These are phyloP conservation scores for Wickerhamia fluorescens DNA, from an alignment of 805 yeast genomes.

Conservation along the genomic window DNA sequence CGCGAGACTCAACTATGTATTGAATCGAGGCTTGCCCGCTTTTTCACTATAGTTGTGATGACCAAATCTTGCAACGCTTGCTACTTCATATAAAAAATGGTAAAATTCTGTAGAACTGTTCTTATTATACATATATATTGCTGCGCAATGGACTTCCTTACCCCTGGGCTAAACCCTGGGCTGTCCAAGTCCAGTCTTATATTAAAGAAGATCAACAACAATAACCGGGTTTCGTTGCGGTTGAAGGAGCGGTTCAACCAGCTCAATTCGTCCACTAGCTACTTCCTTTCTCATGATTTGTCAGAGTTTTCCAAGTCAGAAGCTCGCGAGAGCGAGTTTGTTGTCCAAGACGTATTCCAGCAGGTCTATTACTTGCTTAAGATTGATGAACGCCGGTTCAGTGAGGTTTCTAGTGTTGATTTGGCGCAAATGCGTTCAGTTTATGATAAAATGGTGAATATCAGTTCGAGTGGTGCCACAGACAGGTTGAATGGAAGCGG, in stretches of 20 bases:
- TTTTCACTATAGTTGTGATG: no score
- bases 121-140: no score
- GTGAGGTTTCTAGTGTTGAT: constrained; percentile 4
- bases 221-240: constrained; percentile 24
- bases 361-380: constrained; percentile 15
- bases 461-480: not conserved
- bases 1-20: constrained; percentile 1
- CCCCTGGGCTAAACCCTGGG: constrained; percentile 13
- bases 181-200: constrained; percentile 7
- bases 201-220: constrained; percentile 15
- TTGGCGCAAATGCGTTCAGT: constrained; percentile 1
- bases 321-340: constrained; percentile 3
- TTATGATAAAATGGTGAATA: constrained; percentile 1
- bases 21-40: no score
- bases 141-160: constrained; percentile 18
- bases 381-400: constrained; percentile 13
- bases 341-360: constrained; percentile 15
- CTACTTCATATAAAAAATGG: no score
- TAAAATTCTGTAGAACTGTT: no score
- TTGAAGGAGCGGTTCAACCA: constrained; percentile 15
- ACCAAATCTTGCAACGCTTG: no score
- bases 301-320: constrained; percentile 3
- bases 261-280: constrained; percentile 16
- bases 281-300: constrained; percentile 15
- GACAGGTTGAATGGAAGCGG: not conserved